Evolutionary conservation across 306 rosid genomes (phyloP).

Genomic region (Oxytropis ochrocephala): DNA sequence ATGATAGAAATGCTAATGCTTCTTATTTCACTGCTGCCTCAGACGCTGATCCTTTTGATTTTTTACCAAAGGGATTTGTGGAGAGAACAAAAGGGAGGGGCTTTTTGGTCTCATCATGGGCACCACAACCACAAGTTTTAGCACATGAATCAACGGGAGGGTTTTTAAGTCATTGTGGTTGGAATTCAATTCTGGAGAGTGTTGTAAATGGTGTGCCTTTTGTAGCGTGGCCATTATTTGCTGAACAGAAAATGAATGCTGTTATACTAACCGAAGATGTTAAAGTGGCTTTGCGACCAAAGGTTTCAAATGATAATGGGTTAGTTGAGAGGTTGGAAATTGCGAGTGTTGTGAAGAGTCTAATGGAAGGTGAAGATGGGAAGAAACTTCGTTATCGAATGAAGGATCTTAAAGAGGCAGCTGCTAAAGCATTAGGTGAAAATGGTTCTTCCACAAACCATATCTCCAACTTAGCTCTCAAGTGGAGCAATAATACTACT

Average conservation of each 20-base stretch:
- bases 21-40: slow-evolving; percentile 40
- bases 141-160: slow-evolving; percentile 61
- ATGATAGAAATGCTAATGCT: slow-evolving; percentile 16
- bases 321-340: slow-evolving; percentile 50
- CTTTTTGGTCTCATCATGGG: slow-evolving; percentile 51
- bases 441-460: slow-evolving; percentile 46
- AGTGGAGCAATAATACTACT: slow-evolving; percentile 30
- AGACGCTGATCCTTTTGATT: slow-evolving; percentile 23
- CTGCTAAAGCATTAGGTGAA: slow-evolving; percentile 21
- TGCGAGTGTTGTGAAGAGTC: slow-evolving; percentile 34
- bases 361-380: slow-evolving; percentile 78
- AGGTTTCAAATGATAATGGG: slow-evolving; percentile 24
- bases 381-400: slow-evolving; percentile 48
- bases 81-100: slow-evolving; percentile 50
- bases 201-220: slow-evolving; percentile 60
- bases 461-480: slow-evolving; percentile 34
- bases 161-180: slow-evolving; percentile 74
- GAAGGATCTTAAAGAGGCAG: slow-evolving; percentile 54
- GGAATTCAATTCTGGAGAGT: slow-evolving; percentile 68
- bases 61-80: slow-evolving; percentile 52
- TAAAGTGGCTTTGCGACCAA: slow-evolving; percentile 41
- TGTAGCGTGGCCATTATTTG: slow-evolving; percentile 72
- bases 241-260: slow-evolving; percentile 78
- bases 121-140: slow-evolving; percentile 60
- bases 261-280: slow-evolving; percentile 35